Base-by-base conservation (phyloP, 805 yeast genomes). In the Starmerella apis region DNA sequence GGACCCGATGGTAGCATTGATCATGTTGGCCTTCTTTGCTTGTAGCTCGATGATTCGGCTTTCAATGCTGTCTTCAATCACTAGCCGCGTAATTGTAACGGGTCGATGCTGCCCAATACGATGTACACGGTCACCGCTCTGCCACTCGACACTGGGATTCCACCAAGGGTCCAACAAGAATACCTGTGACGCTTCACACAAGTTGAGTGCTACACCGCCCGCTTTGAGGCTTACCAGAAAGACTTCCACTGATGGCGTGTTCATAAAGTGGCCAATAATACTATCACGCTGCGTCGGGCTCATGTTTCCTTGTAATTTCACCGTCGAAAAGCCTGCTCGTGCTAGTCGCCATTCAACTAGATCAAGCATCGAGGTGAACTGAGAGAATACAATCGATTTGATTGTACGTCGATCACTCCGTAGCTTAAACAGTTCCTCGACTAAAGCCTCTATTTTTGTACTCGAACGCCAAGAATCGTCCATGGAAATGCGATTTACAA, bases 101-200 rank as follows among this genome's bases (percentile, higher is more conserved):
- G 99, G 98, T 57, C 99, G 70, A 59, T 77, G 84, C 65, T 92
- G 99, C 5, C 97, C 96, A 55, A 92, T 92, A 68, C 99, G 79
- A 67, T 92, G 97, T 20, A 92, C 96, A 69, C 99, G 79, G 66
- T 92, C 99, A 67, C 95, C 95, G 46, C 94, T 82, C 65, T 92
- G 99, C 87, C 96, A 92, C 65, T 92, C 98, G 7, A 90, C 92
- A 58, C 94, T 83, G 1, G 97, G 97, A 64, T 92, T 94, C 97
- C 98, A 92, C 98, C 98, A 92, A 31, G 97, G 97, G 61, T 92
- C 99, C 72, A 92, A 72, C 41, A 92, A 74, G 59, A 92, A 92
- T 43, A 92, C 97, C 61, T 90, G 97, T 2, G 94, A 87, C 0
- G 98, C 97, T 61, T 94, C 99, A 62, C 96, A 90, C 56, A 92